phyloP scores from a whole-genome alignment of 2,329 filamentous ascomycete species.

The Ceratocystis alfenasii region DNA sequence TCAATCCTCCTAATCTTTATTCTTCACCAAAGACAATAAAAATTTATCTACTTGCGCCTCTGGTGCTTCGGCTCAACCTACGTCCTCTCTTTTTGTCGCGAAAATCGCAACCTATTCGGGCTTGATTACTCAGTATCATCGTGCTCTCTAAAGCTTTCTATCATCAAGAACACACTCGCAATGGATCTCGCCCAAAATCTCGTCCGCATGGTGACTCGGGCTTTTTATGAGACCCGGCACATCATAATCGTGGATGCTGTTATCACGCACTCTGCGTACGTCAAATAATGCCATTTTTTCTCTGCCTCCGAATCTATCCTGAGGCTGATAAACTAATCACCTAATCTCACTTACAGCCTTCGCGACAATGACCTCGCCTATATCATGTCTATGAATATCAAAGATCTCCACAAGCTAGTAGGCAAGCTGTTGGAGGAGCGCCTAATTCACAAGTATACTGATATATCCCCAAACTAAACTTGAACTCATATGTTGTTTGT shows the following conservation, averaged over 20 bases:
- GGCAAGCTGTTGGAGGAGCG: conserved; percentile 76
- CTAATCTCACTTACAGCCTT: conserved; percentile 62
- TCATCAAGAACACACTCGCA: conserved; percentile 13
- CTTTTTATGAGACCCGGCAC: conserved; percentile 77
- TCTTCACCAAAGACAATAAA: neutral
- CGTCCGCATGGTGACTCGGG: conserved; percentile 72
- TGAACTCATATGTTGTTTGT: conserved; percentile 30
- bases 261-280: conserved; percentile 63
- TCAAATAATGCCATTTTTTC: neutral
- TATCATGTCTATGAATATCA: conserved; percentile 78
- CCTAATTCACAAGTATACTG: conserved; percentile 39
- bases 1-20: neutral
- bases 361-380: conserved; percentile 80
- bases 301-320: neutral
- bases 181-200: conserved; percentile 58
- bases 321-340: conserved; percentile 50
- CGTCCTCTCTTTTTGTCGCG: neutral
- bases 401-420: conserved; percentile 82
- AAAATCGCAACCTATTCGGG: neutral
- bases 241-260: conserved; percentile 78
- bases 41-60: conserved; percentile 9
- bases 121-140: neutral
- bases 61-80: neutral
- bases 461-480: conserved; percentile 43
- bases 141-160: neutral